Conservation (phyloP, 164 flowering plant species). For the Tetracentron sinense region DNA sequence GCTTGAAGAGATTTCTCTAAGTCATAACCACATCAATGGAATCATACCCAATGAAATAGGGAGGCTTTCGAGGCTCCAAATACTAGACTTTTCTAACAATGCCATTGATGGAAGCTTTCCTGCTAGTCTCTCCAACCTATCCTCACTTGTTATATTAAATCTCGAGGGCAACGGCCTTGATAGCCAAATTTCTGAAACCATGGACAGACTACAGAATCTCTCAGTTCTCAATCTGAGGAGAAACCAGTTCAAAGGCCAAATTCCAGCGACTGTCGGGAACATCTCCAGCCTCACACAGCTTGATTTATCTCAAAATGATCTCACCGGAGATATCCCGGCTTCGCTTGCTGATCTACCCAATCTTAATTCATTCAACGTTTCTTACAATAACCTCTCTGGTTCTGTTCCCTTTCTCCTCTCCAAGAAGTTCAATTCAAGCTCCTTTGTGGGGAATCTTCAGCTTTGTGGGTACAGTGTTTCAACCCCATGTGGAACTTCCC, state of each 20-base stretch:
- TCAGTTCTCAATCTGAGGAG: conserved; percentile 41
- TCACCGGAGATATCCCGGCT: conserved; percentile 62
- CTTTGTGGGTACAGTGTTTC: conserved; percentile 76
- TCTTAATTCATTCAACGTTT: conserved; percentile 66
- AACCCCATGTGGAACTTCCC: conserved; percentile 54
- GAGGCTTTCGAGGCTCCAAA: conserved; percentile 37
- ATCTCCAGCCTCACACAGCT: conserved; percentile 45
- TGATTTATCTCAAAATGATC: conserved; percentile 57
- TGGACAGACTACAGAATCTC: conserved; percentile 41
- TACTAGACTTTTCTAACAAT: conserved; percentile 60
- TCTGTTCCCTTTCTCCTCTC: conserved; percentile 58
- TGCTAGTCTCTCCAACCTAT: conserved; percentile 35
- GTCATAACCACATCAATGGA: conserved; percentile 56
- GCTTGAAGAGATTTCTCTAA: conserved; percentile 50
- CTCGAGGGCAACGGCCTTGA: conserved; percentile 45
- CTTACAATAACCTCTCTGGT: conserved; percentile 84
- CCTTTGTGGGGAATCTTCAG: conserved; percentile 81
- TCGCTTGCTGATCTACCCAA: conserved; percentile 48
- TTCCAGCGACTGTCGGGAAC: conserved; percentile 55
- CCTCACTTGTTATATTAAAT: conserved; percentile 41
- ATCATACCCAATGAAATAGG: conserved; percentile 55
- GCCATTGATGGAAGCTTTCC: conserved; percentile 56
- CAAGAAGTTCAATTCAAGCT: conserved; percentile 67
- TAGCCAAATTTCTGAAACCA: conserved; percentile 36
- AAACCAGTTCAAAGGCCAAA: conserved; percentile 46